Evolutionary conservation across 106 monocot genomes (phyloP).

Genomic region (Cymbidium sinense): DNA sequence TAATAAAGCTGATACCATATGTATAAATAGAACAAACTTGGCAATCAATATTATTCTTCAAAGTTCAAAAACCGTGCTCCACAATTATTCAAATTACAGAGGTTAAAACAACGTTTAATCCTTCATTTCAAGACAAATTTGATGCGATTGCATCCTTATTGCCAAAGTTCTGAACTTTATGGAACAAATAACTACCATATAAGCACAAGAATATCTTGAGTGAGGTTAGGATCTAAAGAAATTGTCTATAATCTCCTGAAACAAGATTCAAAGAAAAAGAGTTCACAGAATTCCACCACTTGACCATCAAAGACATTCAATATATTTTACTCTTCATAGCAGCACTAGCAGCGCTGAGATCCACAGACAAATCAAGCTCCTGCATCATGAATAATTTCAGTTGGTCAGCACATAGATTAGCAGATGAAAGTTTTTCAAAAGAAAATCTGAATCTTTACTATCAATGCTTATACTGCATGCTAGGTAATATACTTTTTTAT

Average conservation of each 20-base stretch:
- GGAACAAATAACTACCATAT: no score
- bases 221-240: neutral
- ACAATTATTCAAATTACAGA: no score
- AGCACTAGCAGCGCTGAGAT: conserved; percentile 75
- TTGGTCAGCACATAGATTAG: no score
- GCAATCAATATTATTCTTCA: no score
- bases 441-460: no score
- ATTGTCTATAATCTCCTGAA: neutral
- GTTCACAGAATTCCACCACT: neutral
- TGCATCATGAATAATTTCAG: conserved; percentile 15
- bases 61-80: no score
- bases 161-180: neutral
- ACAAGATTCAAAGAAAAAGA: neutral
- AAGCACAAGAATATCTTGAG: neutral
- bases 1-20: no score
- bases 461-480: neutral
- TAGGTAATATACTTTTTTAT: no score
- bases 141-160: neutral
- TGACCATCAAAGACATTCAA: neutral
- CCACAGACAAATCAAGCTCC: conserved; percentile 60
- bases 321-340: conserved; percentile 35
- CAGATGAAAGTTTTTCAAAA: no score
- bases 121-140: no score
- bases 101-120: no score
- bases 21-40: no score